Evolutionary conservation across 768 basidiomycete genomes (phyloP).

Genomic region (Mycena maculata): DNA sequence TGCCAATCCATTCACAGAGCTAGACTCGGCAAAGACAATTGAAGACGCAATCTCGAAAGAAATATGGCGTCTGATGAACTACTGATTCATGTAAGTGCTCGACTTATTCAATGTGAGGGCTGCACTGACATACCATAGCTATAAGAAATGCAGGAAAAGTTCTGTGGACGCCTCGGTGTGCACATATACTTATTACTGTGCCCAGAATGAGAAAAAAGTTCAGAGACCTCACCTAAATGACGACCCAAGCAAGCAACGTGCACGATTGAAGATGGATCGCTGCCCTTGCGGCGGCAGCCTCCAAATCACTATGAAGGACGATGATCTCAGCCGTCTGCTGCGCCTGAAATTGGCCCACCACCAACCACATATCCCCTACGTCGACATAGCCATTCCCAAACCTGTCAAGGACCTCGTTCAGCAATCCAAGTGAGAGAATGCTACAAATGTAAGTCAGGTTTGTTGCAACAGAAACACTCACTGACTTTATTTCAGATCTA

Average conservation of each 20-base stretch:
- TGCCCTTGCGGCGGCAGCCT: not conserved
- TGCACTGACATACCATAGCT: too few species aligned
- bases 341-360: not conserved
- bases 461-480: not conserved
- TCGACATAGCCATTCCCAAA: not conserved
- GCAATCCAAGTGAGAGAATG: not conserved
- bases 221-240: not conserved
- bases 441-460: not conserved
- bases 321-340: not conserved
- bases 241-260: not conserved
- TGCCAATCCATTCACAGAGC: too few species aligned
- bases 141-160: too few species aligned
- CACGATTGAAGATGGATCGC: conserved; percentile 3
- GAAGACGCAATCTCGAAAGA: too few species aligned
- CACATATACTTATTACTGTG: too few species aligned
- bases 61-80: too few species aligned
- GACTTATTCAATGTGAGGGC: too few species aligned
- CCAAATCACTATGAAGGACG: not conserved
- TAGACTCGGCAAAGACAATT: too few species aligned
- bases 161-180: too few species aligned
- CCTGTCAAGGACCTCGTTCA: not conserved
- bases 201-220: too few species aligned
- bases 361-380: not conserved
- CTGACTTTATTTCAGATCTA: conserved; percentile 1
- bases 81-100: too few species aligned